A percentile compares a stretch with the other conserved stretches of the same genome.
Conservation (phyloP, 495 filamentous ascomycete genomes). For the Pyrenula massariospora region DNA sequence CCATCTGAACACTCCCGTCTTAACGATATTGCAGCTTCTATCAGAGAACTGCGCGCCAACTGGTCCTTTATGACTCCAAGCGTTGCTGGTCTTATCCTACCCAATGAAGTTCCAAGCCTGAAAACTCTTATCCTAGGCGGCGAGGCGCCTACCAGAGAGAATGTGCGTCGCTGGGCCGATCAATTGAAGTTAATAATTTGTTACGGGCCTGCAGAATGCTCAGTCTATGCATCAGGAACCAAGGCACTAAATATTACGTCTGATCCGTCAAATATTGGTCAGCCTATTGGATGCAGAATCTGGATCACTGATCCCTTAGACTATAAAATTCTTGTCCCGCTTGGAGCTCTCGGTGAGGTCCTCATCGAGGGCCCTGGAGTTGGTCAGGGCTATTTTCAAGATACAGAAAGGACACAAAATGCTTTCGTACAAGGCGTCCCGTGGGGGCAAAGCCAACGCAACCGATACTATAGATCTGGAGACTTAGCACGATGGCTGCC, state of each 20-base stretch:
- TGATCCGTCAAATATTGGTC: neutral
- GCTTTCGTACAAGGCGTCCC: slow-evolving; percentile 36
- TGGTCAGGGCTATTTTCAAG: slow-evolving; percentile 35
- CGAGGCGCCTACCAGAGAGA: slow-evolving; percentile 7
- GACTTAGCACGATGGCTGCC: slow-evolving; percentile 41
- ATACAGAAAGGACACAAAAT: slow-evolving; percentile 21
- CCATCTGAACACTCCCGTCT: slow-evolving; percentile 17
- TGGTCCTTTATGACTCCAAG: slow-evolving; percentile 24
- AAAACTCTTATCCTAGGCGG: slow-evolving; percentile 11
- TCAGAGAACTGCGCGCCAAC: slow-evolving; percentile 23
- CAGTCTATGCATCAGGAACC: slow-evolving; percentile 16
- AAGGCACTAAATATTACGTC: neutral
- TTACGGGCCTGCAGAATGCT: slow-evolving; percentile 27
- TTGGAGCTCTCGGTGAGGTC: slow-evolving; percentile 50
- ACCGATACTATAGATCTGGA: slow-evolving; percentile 36
- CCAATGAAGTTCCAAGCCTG: slow-evolving; percentile 10
- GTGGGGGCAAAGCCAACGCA: slow-evolving; percentile 18
- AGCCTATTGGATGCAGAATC: slow-evolving; percentile 13
- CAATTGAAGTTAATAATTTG: slow-evolving; percentile 14
- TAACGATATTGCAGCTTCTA: slow-evolving; percentile 16
- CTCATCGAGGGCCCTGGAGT: slow-evolving; percentile 49
- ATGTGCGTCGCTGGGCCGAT: slow-evolving; percentile 6
- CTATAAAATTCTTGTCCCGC: slow-evolving; percentile 37
- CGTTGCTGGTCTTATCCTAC: slow-evolving; percentile 7
- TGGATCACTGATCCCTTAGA: slow-evolving; percentile 50